Conservation (phyloP, 495 filamentous ascomycete species). For the Ascobolus immersus region DNA sequence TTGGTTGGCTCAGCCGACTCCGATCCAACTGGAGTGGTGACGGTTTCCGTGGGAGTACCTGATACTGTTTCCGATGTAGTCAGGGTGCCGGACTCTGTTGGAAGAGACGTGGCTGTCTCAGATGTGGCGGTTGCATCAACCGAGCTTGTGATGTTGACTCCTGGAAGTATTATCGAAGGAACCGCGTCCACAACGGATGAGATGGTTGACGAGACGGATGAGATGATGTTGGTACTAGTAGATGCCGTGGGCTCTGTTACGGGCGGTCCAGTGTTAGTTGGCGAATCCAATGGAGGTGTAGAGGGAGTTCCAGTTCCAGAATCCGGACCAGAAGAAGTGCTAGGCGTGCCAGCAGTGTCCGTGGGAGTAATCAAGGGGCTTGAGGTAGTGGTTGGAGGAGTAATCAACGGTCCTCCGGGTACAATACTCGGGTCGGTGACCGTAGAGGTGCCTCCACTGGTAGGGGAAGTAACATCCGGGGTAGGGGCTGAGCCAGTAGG, state of each 20-base stretch:
- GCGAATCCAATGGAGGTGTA: too few relatives aligned
- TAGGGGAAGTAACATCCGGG: conserved; percentile 8
- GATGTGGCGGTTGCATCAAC: conserved; percentile 6
- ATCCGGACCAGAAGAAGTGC: too few relatives aligned
- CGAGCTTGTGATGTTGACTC: conserved; percentile 3
- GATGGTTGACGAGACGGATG: conserved; percentile 1
- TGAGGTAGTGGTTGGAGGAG: too few relatives aligned
- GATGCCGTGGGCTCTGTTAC: too few relatives aligned
- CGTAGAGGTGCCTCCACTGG: conserved; percentile 6
- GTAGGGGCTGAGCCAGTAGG: conserved; percentile 8
- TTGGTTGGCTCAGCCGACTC: not conserved
- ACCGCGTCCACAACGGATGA: conserved; percentile 3
- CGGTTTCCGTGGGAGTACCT: conserved; percentile 9
- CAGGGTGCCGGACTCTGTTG: conserved; percentile 2
- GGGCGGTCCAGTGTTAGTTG: too few relatives aligned
- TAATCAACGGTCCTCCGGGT: too few relatives aligned
- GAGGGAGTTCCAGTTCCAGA: too few relatives aligned
- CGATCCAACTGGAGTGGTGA: too few relatives aligned
- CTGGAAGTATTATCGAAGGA: not conserved
- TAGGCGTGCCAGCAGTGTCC: too few relatives aligned
- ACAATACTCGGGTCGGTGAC: too few relatives aligned
- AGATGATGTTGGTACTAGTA: conserved; percentile 1
- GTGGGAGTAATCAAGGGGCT: too few relatives aligned
- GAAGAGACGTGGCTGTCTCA: conserved; percentile 4
- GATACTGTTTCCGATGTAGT: conserved; percentile 1